Evolutionary conservation across 2,329 filamentous ascomycete genomes (phyloP).

Genomic region (Hypoxylon sp.): DNA sequence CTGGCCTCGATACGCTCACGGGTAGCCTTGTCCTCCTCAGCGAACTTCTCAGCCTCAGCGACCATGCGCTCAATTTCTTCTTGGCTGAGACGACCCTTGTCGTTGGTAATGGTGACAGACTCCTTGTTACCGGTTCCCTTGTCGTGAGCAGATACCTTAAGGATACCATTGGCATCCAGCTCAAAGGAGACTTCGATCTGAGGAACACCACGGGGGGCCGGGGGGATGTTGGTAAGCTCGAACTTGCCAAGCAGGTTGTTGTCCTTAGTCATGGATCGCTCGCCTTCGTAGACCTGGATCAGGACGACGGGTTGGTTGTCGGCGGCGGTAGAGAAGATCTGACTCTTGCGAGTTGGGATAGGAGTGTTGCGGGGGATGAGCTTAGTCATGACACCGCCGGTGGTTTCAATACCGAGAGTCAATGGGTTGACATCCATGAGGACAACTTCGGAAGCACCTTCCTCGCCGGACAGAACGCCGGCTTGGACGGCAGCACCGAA

Average conservation of each 20-base stretch:
- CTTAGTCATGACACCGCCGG: constrained; percentile 97
- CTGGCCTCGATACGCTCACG: constrained; percentile 96
- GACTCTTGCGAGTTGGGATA: constrained; percentile 95
- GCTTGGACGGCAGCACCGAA: constrained; percentile 98
- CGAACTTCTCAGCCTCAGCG: constrained; percentile 96
- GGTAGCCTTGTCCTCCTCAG: constrained; percentile 98
- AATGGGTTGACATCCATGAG: constrained; percentile 98
- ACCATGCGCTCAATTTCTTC: constrained; percentile 99
- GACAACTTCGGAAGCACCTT: constrained; percentile 82
- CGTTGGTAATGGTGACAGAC: constrained; percentile 99
- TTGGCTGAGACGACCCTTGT: constrained; percentile 95
- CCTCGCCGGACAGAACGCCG: constrained; percentile 92
- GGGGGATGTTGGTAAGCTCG: constrained; percentile 94
- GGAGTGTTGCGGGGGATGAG: constrained; percentile 94
- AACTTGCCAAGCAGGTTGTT: constrained; percentile 99
- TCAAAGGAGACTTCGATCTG: constrained; percentile 99
- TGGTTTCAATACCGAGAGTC: constrained; percentile 97
- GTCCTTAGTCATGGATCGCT: constrained; percentile 93
- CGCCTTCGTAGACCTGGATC: constrained; percentile 96
- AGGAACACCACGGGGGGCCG: constrained; percentile 94
- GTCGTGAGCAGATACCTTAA: constrained; percentile 95
- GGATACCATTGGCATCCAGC: constrained; percentile 97
- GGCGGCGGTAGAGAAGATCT: constrained; percentile 97
- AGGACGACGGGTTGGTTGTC: constrained; percentile 97
- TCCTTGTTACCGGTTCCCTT: constrained; percentile 98